Base-by-base conservation (phyloP, 306 rosid genomes). In the Acmispon strigosus region DNA sequence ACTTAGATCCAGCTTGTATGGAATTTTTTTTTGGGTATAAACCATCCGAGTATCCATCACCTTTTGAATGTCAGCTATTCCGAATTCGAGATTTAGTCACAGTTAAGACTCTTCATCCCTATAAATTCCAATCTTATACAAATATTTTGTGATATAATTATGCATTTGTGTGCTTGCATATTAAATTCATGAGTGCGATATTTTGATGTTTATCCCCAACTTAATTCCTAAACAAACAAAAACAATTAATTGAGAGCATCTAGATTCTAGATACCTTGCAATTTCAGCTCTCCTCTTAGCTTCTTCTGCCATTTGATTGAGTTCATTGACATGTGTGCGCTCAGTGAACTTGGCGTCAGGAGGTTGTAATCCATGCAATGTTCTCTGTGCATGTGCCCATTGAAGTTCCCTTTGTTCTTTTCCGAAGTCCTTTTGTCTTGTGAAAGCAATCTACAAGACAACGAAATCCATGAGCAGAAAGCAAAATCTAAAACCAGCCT, bases 301-400 rank as follows among this genome's bases (percentile, higher is more conserved):
- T 86, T 94, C 97, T 84, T 94, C 98, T 1, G 98, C 98, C 90
- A 94, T 94, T 37, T 94, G 88, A 72, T 87, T 94, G 84, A 94
- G 98, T 58, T 94, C 98, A 0, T 62, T 83, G 84, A 87, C 88
- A 76, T 94, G 97, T 1, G 88, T 68, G 58, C 96, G 84, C 61
- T 87, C 98, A 2, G 85, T 80, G 84, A 94, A 90, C 89, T 89
- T 94, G 59, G 91, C 62, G 45, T 90, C 98, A 0, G 97, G 97
- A 43, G 96, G 80, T 52, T 88, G 96, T 78, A 94, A 73, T 52
- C 98, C 98, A 13, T 94, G 98, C 80, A 94, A 44, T 34, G 98
- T 94, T 83, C 98, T 84, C 74, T 94, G 97, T 1, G 98, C 98
- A 70, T 90, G 97, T 51, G 98, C 98, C 98, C 98, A 90, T 70